Evolutionary conservation across 2,329 filamentous ascomycete genomes (phyloP).

Genomic region (Coniochaeta pulveracea): DNA sequence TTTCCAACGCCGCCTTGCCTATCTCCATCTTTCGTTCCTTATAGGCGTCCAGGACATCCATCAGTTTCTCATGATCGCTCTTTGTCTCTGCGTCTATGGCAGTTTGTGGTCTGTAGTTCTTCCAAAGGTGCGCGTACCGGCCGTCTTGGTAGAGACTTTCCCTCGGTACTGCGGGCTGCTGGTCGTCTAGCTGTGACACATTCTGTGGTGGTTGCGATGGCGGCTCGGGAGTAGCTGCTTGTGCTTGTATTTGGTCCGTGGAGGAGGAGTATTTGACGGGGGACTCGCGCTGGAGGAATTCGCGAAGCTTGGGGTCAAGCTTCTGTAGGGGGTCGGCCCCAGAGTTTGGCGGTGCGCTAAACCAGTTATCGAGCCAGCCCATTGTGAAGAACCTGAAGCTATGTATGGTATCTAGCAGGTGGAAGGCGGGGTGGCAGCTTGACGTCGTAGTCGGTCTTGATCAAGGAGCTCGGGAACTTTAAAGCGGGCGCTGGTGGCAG

Average conservation of each 20-base stretch:
- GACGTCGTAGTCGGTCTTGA: neutral
- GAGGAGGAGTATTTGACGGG: conserved; percentile 67
- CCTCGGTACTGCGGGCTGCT: conserved; percentile 25
- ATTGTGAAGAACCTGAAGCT: conserved; percentile 26
- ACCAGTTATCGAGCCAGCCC: conserved; percentile 47
- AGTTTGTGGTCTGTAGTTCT: conserved; percentile 67
- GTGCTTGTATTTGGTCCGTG: conserved; percentile 15
- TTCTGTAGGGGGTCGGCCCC: conserved; percentile 57
- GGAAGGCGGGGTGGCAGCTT: neutral
- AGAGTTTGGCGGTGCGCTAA: conserved; percentile 29
- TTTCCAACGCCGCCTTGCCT: conserved; percentile 76
- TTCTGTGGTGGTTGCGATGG: conserved; percentile 6
- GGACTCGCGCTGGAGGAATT: conserved; percentile 76
- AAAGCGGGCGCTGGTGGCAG: conserved; percentile 1
- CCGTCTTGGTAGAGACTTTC: conserved; percentile 47
- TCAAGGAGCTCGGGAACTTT: neutral
- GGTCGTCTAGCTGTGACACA: conserved; percentile 3
- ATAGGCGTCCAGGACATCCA: conserved; percentile 70
- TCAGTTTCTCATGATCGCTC: conserved; percentile 68
- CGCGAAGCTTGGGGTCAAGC: conserved; percentile 72
- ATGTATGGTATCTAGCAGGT: neutral
- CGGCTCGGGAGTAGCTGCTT: conserved; percentile 10
- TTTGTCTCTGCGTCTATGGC: conserved; percentile 59
- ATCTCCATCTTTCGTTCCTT: conserved; percentile 73
- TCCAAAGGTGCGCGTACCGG: conserved; percentile 81